These are phyloP conservation scores for Dacryopinax primogenitus DNA, from an alignment of 768 basidiomycete species.

Conservation along the genomic window DNA sequence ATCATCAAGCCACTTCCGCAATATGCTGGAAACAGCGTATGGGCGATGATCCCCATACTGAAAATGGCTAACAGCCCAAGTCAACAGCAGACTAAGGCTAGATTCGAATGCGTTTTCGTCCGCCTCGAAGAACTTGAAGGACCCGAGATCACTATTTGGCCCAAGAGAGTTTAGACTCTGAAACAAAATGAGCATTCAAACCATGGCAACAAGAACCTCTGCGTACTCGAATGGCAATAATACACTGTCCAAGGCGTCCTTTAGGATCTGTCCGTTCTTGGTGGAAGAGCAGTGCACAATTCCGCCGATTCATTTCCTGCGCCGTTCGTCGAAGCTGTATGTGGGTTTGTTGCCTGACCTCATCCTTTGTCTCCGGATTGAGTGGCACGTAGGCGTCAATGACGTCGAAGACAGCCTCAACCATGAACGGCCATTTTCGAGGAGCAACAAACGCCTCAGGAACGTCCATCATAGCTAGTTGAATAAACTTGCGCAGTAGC, in stretches of 20 bases:
- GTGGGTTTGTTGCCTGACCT: slow-evolving; percentile 26
- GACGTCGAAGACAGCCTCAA: slow-evolving; percentile 37
- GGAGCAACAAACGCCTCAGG: slow-evolving; percentile 68
- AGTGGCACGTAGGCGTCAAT: slow-evolving; percentile 23
- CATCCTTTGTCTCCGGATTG: slow-evolving; percentile 32
- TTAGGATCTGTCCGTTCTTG: slow-evolving; percentile 44
- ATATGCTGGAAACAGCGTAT: slow-evolving; percentile 58
- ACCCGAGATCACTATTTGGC: slow-evolving; percentile 45
- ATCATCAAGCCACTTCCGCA: slow-evolving; percentile 48
- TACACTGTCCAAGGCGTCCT: slow-evolving; percentile 33
- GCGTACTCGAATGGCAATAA: slow-evolving; percentile 39
- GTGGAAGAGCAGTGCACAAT: slow-evolving; percentile 67
- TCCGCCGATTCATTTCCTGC: slow-evolving; percentile 57
- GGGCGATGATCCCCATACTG: slow-evolving; percentile 76
- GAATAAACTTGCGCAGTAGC: not conserved
- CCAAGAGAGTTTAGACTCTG: slow-evolving; percentile 70
- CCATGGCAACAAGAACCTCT: slow-evolving; percentile 30
- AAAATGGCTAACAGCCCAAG: slow-evolving; percentile 67
- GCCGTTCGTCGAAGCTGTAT: slow-evolving; percentile 31
- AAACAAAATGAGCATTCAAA: slow-evolving; percentile 7
- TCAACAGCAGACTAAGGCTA: slow-evolving; percentile 61
- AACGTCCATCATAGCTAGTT: slow-evolving; percentile 59
- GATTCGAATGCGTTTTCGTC: slow-evolving; percentile 38
- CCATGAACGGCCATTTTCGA: slow-evolving; percentile 45
- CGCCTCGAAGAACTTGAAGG: slow-evolving; percentile 46